phyloP scores from a whole-genome alignment of 2,329 filamentous ascomycete genomes.

The Torrubiella hemipterigena region DNA sequence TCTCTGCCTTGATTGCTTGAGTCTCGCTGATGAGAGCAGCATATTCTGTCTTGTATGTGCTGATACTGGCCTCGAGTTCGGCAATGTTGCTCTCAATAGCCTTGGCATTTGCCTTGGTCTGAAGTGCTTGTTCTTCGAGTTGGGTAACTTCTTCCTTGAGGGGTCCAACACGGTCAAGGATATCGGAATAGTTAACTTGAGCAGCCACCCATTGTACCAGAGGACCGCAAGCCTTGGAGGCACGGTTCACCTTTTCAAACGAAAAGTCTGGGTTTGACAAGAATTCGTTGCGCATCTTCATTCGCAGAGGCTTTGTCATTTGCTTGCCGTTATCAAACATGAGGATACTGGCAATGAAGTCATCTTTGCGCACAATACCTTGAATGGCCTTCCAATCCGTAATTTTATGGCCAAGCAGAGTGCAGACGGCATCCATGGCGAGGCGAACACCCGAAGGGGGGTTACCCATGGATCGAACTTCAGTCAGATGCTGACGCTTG shows the following conservation, averaged over 20 bases:
- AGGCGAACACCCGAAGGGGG: constrained; percentile 84
- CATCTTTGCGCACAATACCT: constrained; percentile 76
- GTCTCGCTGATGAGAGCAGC: constrained; percentile 93
- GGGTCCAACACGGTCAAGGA: constrained; percentile 85
- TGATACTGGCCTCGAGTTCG: constrained; percentile 79
- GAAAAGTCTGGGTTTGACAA: constrained; percentile 91
- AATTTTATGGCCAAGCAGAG: constrained; percentile 80
- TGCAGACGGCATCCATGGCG: constrained; percentile 92
- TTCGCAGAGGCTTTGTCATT: constrained; percentile 74
- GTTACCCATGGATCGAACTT: constrained; percentile 94
- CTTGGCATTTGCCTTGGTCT: constrained; percentile 88
- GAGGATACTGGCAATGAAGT: constrained; percentile 96
- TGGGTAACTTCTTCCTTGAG: constrained; percentile 79
- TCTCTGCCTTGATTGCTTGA: constrained; percentile 92
- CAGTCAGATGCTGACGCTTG: constrained; percentile 91
- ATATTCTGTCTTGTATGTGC: constrained; percentile 91
- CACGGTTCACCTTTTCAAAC: constrained; percentile 89
- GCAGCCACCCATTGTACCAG: constrained; percentile 95
- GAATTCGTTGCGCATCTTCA: constrained; percentile 88
- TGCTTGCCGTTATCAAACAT: constrained; percentile 91
- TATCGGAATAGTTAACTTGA: constrained; percentile 96
- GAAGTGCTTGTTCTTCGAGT: constrained; percentile 76
- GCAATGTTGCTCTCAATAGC: constrained; percentile 82
- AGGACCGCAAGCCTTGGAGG: constrained; percentile 92
- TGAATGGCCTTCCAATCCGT: constrained; percentile 88